Conservation (phyloP, 371 early-diverging fungal genomes). For the Globomyces sp. region DNA sequence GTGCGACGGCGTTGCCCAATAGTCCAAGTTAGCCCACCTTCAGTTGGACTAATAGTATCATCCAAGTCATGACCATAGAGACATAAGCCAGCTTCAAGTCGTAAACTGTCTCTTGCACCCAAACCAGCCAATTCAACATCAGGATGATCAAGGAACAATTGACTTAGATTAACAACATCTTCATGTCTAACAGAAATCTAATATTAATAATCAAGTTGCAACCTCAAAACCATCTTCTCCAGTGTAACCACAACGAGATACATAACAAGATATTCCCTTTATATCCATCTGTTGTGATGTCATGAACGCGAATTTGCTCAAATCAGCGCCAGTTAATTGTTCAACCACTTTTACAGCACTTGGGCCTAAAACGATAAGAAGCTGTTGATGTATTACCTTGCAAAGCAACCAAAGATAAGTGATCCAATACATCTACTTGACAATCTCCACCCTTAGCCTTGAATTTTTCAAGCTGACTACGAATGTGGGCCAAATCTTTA, state of each 20-base stretch:
- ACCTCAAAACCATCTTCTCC: slow-evolving; percentile 99
- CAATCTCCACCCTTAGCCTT: slow-evolving; percentile 87
- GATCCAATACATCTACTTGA: slow-evolving; percentile 76
- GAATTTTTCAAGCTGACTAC: slow-evolving; percentile 70
- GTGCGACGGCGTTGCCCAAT: slow-evolving; percentile 84
- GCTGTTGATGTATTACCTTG: slow-evolving; percentile 58
- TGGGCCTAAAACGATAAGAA: slow-evolving; percentile 12
- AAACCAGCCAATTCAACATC: slow-evolving; percentile 91
- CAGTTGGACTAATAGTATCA: slow-evolving; percentile 88
- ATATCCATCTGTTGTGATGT: slow-evolving; percentile 69
- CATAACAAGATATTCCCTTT: slow-evolving; percentile 77
- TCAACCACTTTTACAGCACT: slow-evolving; percentile 56
- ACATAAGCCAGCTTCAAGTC: slow-evolving; percentile 96
- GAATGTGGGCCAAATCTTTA: slow-evolving; percentile 90
- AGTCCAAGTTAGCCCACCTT: slow-evolving; percentile 94
- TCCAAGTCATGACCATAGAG: slow-evolving; percentile 95
- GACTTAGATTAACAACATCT: slow-evolving; percentile 66
- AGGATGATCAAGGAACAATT: slow-evolving; percentile 67
- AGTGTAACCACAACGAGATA: slow-evolving; percentile 96
- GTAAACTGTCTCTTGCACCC: slow-evolving; percentile 92
- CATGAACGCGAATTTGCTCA: slow-evolving; percentile 87
- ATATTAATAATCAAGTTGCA: background rate
- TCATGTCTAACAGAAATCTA: slow-evolving; percentile 79
- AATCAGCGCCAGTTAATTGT: slow-evolving; percentile 50
- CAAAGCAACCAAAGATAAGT: slow-evolving; percentile 84